These are phyloP conservation scores for Pulveroboletus sp. DNA, from an alignment of 768 basidiomycete genomes.

Conservation along the genomic window DNA sequence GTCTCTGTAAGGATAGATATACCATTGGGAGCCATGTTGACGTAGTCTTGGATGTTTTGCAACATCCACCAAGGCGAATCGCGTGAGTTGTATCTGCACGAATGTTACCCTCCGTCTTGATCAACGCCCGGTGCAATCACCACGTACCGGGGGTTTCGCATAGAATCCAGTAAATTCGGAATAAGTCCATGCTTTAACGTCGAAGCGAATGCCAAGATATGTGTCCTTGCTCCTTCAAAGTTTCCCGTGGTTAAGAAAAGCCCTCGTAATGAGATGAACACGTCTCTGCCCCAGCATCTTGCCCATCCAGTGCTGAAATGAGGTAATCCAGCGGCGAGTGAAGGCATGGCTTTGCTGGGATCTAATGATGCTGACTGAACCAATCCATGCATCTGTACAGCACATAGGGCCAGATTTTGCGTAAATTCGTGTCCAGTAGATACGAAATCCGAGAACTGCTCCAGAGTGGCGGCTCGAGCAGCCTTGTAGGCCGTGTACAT, in stretches of 20 bases:
- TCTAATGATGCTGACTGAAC: constrained; percentile 90
- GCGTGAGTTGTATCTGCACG: constrained; percentile 81
- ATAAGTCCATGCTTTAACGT: constrained; percentile 95
- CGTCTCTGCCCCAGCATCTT: constrained; percentile 93
- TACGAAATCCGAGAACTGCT: constrained; percentile 87
- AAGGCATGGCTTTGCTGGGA: constrained; percentile 64
- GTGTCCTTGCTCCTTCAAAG: constrained; percentile 77
- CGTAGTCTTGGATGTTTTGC: constrained; percentile 97
- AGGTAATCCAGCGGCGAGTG: constrained; percentile 90
- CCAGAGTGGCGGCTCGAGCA: constrained; percentile 74
- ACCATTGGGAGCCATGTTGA: constrained; percentile 78
- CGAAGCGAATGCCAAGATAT: constrained; percentile 90
- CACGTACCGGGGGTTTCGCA: constrained; percentile 71
- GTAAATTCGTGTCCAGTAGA: constrained; percentile 83
- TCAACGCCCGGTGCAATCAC: background rate
- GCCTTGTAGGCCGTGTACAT: constrained; percentile 92
- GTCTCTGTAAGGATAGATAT: constrained; percentile 70
- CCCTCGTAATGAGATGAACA: constrained; percentile 91
- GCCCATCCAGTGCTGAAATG: constrained; percentile 95
- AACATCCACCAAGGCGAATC: constrained; percentile 99
- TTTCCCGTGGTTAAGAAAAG: constrained; percentile 92
- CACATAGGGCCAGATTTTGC: constrained; percentile 81
- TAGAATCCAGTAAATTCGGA: constrained; percentile 91
- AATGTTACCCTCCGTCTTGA: background rate
- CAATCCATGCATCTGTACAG: constrained; percentile 86